Evolutionary conservation across 768 basidiomycete species (phyloP).

Genomic region (Leccinum arenicola): DNA sequence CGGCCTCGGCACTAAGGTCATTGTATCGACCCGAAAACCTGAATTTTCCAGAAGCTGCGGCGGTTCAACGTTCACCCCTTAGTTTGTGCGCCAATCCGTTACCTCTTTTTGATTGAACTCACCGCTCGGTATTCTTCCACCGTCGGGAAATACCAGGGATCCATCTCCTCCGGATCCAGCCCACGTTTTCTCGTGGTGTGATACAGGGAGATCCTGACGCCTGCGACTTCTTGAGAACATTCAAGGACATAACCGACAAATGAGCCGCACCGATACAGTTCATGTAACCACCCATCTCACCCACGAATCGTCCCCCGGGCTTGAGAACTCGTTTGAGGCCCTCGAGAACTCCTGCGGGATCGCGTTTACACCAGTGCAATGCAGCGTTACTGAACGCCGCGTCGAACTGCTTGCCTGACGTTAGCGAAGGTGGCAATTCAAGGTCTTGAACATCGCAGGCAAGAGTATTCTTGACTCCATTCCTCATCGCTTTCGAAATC

Average conservation of each 20-base stretch:
- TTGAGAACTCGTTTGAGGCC: constrained; percentile 61
- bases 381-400: constrained; percentile 79
- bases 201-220: constrained; percentile 58
- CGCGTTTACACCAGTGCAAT: constrained; percentile 82
- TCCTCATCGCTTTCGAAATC: constrained; percentile 51
- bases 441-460: constrained; percentile 55
- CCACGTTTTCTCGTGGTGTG: constrained; percentile 50
- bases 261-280: constrained; percentile 57
- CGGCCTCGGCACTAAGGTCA: constrained; percentile 53
- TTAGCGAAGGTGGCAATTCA: constrained; percentile 30
- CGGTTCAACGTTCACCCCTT: background rate
- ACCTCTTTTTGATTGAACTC: constrained; percentile 9
- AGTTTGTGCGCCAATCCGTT: constrained; percentile 1
- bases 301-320: constrained; percentile 67
- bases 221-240: constrained; percentile 34
- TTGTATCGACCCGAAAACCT: constrained; percentile 54
- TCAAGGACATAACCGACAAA: background rate
- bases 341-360: constrained; percentile 63
- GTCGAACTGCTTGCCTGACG: constrained; percentile 50
- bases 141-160: constrained; percentile 88
- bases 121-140: constrained; percentile 62
- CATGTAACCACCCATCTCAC: constrained; percentile 76
- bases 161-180: constrained; percentile 53
- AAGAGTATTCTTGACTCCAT: constrained; percentile 46
- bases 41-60: constrained; percentile 53